Evolutionary conservation across 306 rosid genomes (phyloP).

Genomic region (Senna siamea): DNA sequence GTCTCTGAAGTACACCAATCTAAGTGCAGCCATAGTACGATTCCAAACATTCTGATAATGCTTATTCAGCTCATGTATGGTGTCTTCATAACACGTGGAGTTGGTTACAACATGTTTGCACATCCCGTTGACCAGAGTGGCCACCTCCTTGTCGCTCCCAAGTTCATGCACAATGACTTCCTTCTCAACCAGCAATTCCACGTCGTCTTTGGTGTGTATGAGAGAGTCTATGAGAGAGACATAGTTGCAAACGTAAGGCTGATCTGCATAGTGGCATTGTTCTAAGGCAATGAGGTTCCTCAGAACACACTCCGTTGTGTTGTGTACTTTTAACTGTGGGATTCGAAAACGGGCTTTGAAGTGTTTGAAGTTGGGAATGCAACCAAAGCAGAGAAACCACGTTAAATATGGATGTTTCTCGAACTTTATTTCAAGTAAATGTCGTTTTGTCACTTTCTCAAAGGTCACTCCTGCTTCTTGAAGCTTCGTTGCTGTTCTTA

Average conservation of each 20-base stretch:
- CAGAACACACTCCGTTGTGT: background rate
- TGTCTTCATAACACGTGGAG: background rate
- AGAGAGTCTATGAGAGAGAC: slow-evolving; percentile 10
- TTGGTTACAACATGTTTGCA: background rate
- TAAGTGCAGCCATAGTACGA: slow-evolving; percentile 1
- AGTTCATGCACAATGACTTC: background rate
- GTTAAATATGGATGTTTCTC: background rate
- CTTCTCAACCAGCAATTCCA: background rate
- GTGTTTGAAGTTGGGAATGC: background rate
- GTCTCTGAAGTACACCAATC: background rate
- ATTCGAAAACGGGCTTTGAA: background rate
- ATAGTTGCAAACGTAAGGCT: slow-evolving; percentile 5
- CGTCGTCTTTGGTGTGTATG: slow-evolving; percentile 2
- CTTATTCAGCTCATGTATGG: background rate
- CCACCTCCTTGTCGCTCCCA: background rate
- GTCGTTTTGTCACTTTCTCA: background rate
- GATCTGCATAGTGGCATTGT: background rate
- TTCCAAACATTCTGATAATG: background rate
- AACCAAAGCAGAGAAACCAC: background rate
- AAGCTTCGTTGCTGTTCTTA: background rate
- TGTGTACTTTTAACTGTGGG: background rate
- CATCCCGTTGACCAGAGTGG: background rate
- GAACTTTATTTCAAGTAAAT: background rate
- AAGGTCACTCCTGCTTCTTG: slow-evolving; percentile 3
- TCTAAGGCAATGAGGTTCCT: slow-evolving; percentile 3